These are phyloP conservation scores for Lodderomyces orthopsilosis DNA, from an alignment of 1,139 yeast species.

Conservation along the genomic window DNA sequence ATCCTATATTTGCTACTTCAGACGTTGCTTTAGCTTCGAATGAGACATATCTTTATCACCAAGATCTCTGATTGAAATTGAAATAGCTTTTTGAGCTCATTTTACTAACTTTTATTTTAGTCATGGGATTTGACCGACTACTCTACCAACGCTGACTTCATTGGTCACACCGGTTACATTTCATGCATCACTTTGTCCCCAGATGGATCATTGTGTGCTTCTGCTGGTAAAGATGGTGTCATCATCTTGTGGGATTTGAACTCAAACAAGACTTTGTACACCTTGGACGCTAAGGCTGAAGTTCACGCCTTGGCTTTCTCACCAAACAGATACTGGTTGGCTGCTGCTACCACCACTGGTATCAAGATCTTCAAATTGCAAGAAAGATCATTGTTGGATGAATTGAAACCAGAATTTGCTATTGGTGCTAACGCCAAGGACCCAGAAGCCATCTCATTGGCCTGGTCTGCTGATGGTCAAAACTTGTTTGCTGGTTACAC, in stretches of 20 bases:
- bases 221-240: conserved; percentile 99
- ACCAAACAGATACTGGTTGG: conserved; percentile 99
- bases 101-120: conserved; percentile 42
- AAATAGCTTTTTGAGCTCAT: conserved; percentile 6
- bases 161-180: conserved; percentile 99
- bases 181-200: conserved; percentile 98
- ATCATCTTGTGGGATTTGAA: conserved; percentile 98
- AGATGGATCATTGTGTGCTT: conserved; percentile 99
- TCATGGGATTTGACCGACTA: conserved; percentile 92
- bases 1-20: conserved; percentile 97
- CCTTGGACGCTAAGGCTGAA: conserved; percentile 94
- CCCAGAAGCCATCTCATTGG: conserved; percentile 97
- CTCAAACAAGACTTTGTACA: conserved; percentile 86
- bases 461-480: conserved; percentile 99
- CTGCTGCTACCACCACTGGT: conserved; percentile 98
- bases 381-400: conserved; percentile 94
- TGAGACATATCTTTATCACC: conserved; percentile 96
- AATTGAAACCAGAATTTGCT: conserved; percentile 97
- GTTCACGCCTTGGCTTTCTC: conserved; percentile 99
- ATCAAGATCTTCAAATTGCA: conserved; percentile 98
- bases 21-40: conserved; percentile 74
- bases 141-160: conserved; percentile 91
- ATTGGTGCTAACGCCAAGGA: conserved; percentile 88
- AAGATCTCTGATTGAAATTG: conserved; percentile 83
- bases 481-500: conserved; percentile 99